Conservation (phyloP, 148 eudicot species). For the Salicornia ramosissima region DNA sequence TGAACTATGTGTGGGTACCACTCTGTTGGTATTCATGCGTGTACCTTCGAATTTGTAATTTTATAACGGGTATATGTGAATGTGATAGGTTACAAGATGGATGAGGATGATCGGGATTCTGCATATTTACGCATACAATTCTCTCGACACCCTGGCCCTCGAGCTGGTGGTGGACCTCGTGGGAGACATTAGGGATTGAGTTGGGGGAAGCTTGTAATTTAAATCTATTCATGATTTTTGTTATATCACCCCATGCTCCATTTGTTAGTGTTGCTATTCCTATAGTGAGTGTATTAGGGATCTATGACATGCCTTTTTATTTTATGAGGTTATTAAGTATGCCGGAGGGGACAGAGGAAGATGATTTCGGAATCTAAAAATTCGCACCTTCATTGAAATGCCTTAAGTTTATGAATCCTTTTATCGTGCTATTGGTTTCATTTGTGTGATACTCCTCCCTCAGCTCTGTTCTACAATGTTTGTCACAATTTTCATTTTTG, state of each 20-base stretch:
- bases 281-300: background rate
- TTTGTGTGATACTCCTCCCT: background rate
- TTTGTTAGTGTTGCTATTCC: background rate
- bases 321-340: background rate
- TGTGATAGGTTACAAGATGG: conserved; percentile 63
- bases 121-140: conserved; percentile 59
- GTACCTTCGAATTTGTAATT: no score
- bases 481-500: no score
- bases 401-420: background rate
- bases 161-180: conserved; percentile 45
- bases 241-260: background rate
- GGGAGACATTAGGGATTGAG: conserved; percentile 40
- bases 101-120: conserved; percentile 62
- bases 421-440: background rate
- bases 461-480: no score
- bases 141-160: conserved; percentile 64
- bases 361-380: background rate
- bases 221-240: background rate
- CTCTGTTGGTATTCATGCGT: no score
- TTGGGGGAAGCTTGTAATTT: background rate
- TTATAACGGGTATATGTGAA: background rate
- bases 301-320: background rate
- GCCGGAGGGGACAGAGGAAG: background rate
- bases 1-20: no score
- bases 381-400: background rate